Evolutionary conservation across 495 filamentous ascomycete species (phyloP), one percentile per base, ranked within the genome.

Genomic region (Penicillium chermesinum): DNA sequence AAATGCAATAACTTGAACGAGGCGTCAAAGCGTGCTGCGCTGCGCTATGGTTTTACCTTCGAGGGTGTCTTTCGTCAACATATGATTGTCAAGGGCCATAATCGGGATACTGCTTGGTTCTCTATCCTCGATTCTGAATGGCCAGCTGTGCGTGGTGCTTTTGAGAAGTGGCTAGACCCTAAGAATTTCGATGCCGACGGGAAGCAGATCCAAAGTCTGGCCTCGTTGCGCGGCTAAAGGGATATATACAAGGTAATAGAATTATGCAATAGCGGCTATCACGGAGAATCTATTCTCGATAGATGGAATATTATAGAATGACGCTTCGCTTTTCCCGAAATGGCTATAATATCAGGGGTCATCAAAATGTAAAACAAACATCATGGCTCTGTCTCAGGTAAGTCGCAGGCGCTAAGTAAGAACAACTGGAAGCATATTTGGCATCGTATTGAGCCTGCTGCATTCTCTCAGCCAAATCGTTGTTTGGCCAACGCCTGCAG

Each of bases 51-150:
- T 1, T 81, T 80, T 52, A 59, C 41, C 12, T 71, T 54, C 44
- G 80, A 84, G 51, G 80, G 80, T 0, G 36, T 72, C 5, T 80
- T 80, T 41, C 65, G 78, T 27, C 74, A 81, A 49, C 78, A 82
- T 59, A 66, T 79, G 66, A 65, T 84, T 36, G 52, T 75, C 4
- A 80, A 78, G 57, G 80, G 79, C 2, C 58, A 65, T 35, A 79
- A 62, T 52, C 42, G 42, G 4, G 41, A 50, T 44, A 50, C 48
- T 1, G 48, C 41, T 16, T 50, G 48, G 48, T 50, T 44, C 41
- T 50, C 48, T 7, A 50, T 50, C 15, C n/a, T 50, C 13, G 48
- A 50, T 33, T 44, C 48, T 7, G 48, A 45, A 8, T 50, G 48
- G 48, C 48, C 48, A 25, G 35, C 21, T 38, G 14, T 50, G 25